Base-by-base conservation (phyloP, 2,329 filamentous ascomycete genomes). In the Pseudogymnoascus sp. region DNA sequence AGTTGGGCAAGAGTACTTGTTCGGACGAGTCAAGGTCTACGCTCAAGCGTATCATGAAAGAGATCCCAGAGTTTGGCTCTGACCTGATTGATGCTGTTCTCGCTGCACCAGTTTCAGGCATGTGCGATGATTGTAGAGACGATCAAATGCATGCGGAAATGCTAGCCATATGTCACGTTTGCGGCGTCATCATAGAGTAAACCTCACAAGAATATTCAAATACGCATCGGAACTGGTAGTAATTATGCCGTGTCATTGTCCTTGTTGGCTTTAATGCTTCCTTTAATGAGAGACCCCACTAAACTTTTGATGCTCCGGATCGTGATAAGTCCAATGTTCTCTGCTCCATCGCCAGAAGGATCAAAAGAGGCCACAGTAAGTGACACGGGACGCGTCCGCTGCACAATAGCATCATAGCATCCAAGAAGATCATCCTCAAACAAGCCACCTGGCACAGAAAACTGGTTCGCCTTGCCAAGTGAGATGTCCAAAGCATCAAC, bases 401-500 rank as follows among this genome's bases (percentile, higher is more conserved):
- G 3, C n/a, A 57, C 8, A 10, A 57, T 57, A 5, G 5, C 51
- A 57, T 57, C 51, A 6, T 57, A 57, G 14, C 72, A 73, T 7
- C 60, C 63, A 10, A 60, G 25, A 0, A 73, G 41, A 62, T 73
- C 72, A 3, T 67, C 63, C 21, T 71, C 71, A n/a, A 71, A 54
- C 34, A 78, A 36, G 0, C 75, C 75, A 1, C 75, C 75, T 1
- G 72, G 69, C 0, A 72, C 74, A 23, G 75, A 72, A 62, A 73
- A 77, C 37, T 73, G 73, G 64, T 78, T 77, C 3, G 72, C 75
- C n/a, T 69, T 70, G 0, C 75, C 75, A 11, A 75, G 66, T 0
- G 70, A 73, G 2, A 69, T 64, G 51, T 77, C 75, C 3, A 77
- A 66, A 3, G 71, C 68, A 62, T 77, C 76, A 4, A 77, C 68